Percentiles rank a stretch among this genome's conserved stretches.
phyloP scores from a whole-genome alignment of 2,329 filamentous ascomycete species.

The Bipolaris gigantea region DNA sequence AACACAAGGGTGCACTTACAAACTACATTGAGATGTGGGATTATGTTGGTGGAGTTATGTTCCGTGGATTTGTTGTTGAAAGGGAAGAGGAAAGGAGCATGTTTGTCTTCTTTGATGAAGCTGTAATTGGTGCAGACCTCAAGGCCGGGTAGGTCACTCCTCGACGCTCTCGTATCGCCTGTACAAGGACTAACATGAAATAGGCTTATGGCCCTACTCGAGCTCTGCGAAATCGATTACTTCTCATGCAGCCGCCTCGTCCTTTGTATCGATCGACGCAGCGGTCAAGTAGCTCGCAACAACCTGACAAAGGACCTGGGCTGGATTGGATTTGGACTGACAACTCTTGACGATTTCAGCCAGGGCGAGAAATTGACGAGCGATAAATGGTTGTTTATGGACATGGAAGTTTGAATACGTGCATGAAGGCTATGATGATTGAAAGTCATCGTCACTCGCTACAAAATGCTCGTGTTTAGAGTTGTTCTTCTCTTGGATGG shows the following conservation, averaged over 20 bases:
- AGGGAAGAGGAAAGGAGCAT: conserved; percentile 71
- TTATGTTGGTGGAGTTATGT: conserved; percentile 79
- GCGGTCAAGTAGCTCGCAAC: conserved; percentile 63
- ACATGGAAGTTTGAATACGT: conserved; percentile 71
- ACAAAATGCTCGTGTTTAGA: neutral
- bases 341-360: conserved; percentile 77
- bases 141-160: conserved; percentile 76
- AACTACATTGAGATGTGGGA: conserved; percentile 82
- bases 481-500: neutral
- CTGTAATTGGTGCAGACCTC: conserved; percentile 72
- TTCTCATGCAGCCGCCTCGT: conserved; percentile 78
- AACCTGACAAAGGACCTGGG: conserved; percentile 78
- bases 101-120: conserved; percentile 85
- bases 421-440: neutral
- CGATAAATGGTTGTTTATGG: conserved; percentile 80
- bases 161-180: neutral
- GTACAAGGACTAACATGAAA: conserved; percentile 13
- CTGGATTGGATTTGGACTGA: conserved; percentile 89
- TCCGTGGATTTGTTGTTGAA: conserved; percentile 81
- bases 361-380: conserved; percentile 63
- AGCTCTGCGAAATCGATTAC: conserved; percentile 72
- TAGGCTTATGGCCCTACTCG: conserved; percentile 78
- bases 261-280: conserved; percentile 75
- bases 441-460: conserved; percentile 2
- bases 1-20: conserved; percentile 47